Conservation (phyloP, 2,329 filamentous ascomycete species). For the Hypoxylon sp. region DNA sequence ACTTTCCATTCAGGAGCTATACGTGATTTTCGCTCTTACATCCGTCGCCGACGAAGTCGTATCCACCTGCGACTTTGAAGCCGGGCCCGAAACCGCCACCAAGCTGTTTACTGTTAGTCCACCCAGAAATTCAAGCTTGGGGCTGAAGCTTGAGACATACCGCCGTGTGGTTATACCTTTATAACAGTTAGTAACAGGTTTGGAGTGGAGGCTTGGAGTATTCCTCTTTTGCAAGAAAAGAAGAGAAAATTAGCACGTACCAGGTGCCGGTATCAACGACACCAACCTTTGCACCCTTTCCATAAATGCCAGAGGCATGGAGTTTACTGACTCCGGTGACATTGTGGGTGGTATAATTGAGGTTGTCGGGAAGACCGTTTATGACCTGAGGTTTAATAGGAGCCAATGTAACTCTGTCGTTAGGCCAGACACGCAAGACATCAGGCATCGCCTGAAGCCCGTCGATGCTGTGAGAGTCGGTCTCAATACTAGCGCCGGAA, state of each 20-base stretch:
- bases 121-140: background rate
- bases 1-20: background rate
- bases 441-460: slow-evolving; percentile 46
- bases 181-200: background rate
- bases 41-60: slow-evolving; percentile 32
- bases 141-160: background rate
- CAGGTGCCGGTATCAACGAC: slow-evolving; percentile 34
- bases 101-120: slow-evolving; percentile 19
- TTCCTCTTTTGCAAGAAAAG: no score
- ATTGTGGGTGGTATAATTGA: slow-evolving; percentile 33
- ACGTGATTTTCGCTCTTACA: slow-evolving; percentile 28
- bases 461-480: slow-evolving; percentile 43
- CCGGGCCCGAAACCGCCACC: slow-evolving; percentile 33
- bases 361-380: slow-evolving; percentile 7
- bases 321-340: slow-evolving; percentile 36
- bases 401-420: slow-evolving; percentile 27
- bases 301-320: slow-evolving; percentile 29
- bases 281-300: slow-evolving; percentile 31
- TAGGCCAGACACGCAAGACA: slow-evolving; percentile 42
- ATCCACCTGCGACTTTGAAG: slow-evolving; percentile 34
- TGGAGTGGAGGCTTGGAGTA: background rate
- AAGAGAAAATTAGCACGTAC: slow-evolving; percentile 2
- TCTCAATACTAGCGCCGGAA: slow-evolving; percentile 44
- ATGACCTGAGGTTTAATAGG: slow-evolving; percentile 23
- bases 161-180: slow-evolving; percentile 27